Evolutionary conservation across 148 eudicot genomes (phyloP).

Genomic region (Diospyros lotus): DNA sequence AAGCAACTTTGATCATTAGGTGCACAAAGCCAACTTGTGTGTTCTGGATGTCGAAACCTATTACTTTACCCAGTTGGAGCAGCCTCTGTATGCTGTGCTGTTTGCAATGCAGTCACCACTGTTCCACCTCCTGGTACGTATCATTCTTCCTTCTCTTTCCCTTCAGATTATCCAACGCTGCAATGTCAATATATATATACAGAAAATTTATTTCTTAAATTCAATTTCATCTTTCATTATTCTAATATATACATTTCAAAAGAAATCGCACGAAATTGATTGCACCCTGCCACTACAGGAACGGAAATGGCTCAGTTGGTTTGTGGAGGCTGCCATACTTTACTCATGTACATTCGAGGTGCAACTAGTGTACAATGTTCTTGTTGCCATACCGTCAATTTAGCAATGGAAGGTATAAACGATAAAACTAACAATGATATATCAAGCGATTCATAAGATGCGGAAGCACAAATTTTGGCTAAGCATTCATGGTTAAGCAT

Average conservation of each 20-base stretch:
- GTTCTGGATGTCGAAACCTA: slow-evolving; percentile 75
- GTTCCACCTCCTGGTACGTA: slow-evolving; percentile 72
- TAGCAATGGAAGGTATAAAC: slow-evolving; percentile 65
- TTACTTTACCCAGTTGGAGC: slow-evolving; percentile 76
- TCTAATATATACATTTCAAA: not conserved
- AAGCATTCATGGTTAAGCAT: not conserved
- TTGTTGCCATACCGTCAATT: slow-evolving; percentile 82
- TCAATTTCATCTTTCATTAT: not conserved
- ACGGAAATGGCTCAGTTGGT: slow-evolving; percentile 89
- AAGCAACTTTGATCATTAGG: slow-evolving; percentile 33
- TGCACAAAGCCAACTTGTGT: slow-evolving; percentile 71
- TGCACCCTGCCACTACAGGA: slow-evolving; percentile 33
- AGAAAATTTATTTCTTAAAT: not conserved
- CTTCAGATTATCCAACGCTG: not conserved
- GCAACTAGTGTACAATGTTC: slow-evolving; percentile 93
- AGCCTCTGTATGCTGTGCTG: slow-evolving; percentile 74
- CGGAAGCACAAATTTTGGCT: not conserved
- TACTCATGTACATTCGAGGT: slow-evolving; percentile 82
- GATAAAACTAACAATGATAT: not conserved
- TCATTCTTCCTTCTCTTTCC: not conserved
- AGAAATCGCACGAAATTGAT: not conserved
- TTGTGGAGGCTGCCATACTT: slow-evolving; percentile 89
- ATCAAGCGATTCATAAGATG: not conserved
- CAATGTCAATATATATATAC: not conserved
- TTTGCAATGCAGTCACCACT: slow-evolving; percentile 76